Base-by-base conservation (phyloP, 2,329 filamentous ascomycete species). In the Pyrenophora seminiperda region DNA sequence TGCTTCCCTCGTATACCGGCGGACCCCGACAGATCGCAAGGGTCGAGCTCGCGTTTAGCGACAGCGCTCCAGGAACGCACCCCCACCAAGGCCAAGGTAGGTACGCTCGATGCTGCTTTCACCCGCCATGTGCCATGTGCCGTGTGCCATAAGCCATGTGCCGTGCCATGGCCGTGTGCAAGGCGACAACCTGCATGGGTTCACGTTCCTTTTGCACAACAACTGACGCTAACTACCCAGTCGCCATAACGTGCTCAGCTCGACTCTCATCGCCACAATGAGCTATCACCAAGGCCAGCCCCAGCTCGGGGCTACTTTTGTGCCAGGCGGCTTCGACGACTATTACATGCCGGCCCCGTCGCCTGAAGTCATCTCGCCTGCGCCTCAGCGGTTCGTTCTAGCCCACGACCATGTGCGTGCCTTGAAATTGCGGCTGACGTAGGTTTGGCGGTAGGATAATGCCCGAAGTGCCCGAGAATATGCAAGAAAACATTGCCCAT, bases 391-490 rank as follows among this genome's bases (percentile, higher is more conserved):
- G 85, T 87, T 76, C 63, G 79, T 71, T 53, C 56, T 53, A 50
- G 58, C 53, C 59, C 50, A 54, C 48, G 45, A 51, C 47, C 49
- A 48, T 50, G 47, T 53, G 46, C 54, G 41, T 24, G 44, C 39
- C 44, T 33, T 57, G 52, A 58, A 55, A 62, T 64, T 65, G 58
- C 57, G 55, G 68, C 69, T 70, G 66, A 70, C 66, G 56, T 65
- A 59, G 54, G 47, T 49, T 47, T 46, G 53, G 47, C 48, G 49
- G 70, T 74, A 96, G 91, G 79, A 85, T 95, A 68, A 96, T 93
- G 86, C 90, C 91, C 72, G 91, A 97, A 81, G 91, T 97, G 61
- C 91, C 93, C 62, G 89, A 93, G 76, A 93, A 96, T 76, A 97
- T 99, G 84, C 91, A 96, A 77, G 88, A 96, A 68, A 93, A 90